Evolutionary conservation across 768 basidiomycete species (phyloP).

Genomic region (Trametopsis cervina): DNA sequence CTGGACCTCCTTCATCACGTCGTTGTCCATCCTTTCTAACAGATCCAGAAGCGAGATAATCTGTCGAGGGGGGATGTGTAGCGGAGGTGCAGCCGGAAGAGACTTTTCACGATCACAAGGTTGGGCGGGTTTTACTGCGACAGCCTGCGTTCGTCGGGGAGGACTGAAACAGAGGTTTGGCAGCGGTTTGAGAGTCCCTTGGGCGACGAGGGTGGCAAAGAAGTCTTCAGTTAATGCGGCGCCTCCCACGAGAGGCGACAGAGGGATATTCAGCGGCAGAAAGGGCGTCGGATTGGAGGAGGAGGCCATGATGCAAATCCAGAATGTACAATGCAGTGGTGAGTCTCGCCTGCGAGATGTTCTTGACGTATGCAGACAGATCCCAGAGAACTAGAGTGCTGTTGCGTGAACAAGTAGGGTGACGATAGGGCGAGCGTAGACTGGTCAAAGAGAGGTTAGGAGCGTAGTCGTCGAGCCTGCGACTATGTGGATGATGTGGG

Average conservation of each 20-base stretch:
- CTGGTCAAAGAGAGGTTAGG: neutral
- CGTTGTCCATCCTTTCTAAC: slow-evolving; percentile 29
- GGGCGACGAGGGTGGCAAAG: slow-evolving; percentile 13
- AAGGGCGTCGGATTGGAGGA: slow-evolving; percentile 9
- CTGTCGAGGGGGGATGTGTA: slow-evolving; percentile 20
- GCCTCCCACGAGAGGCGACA: slow-evolving; percentile 24
- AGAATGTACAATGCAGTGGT: too few relatives aligned
- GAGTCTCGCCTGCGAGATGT: too few relatives aligned
- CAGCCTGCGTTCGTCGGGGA: neutral
- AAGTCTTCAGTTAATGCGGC: slow-evolving; percentile 12
- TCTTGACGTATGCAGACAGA: too few relatives aligned
- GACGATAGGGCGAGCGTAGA: too few relatives aligned
- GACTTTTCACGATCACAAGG: slow-evolving; percentile 1
- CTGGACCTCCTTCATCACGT: slow-evolving; percentile 24
- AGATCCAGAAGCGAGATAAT: slow-evolving; percentile 27
- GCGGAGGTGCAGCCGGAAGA: slow-evolving; percentile 7
- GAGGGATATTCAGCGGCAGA: slow-evolving; percentile 23
- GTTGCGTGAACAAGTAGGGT: too few relatives aligned
- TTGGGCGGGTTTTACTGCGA: neutral
- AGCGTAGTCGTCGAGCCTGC: neutral
- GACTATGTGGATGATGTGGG: too few relatives aligned
- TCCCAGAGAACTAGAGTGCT: too few relatives aligned
- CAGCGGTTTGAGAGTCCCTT: slow-evolving; percentile 12
- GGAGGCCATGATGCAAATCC: slow-evolving; percentile 13
- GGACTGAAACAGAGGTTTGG: slow-evolving; percentile 11